Evolutionary conservation across 495 filamentous ascomycete genomes (phyloP).

Genomic region (Penicillium lividum): DNA sequence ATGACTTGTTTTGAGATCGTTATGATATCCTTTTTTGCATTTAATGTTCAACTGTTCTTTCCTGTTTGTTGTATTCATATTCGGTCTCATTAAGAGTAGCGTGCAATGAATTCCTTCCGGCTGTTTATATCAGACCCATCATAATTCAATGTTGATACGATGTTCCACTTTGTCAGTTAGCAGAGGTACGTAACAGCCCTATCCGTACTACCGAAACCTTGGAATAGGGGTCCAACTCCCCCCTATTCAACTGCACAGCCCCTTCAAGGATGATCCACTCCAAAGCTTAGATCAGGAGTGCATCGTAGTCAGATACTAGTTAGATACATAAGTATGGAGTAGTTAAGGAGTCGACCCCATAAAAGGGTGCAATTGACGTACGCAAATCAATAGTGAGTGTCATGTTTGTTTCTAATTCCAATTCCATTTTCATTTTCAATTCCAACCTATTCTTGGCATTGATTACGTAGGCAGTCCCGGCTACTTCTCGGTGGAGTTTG

Average conservation of each 20-base stretch:
- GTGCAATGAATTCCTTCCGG: background rate
- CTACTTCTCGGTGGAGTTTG: background rate
- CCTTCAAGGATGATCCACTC: conserved; percentile 8
- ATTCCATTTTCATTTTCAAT: background rate
- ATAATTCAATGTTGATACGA: no score
- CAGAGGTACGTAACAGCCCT: background rate
- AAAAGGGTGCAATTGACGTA: background rate
- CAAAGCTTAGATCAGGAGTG: conserved; percentile 2
- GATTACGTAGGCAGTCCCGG: background rate
- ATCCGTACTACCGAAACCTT: background rate
- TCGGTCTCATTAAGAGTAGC: background rate
- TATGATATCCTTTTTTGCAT: conserved; percentile 23
- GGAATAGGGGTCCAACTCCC: background rate
- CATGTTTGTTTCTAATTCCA: no score
- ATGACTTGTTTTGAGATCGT: conserved; percentile 8
- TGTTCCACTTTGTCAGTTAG: no score
- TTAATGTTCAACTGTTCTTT: background rate
- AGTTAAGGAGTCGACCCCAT: background rate
- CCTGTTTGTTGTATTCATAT: background rate
- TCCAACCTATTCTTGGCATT: background rate
- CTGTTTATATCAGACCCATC: background rate
- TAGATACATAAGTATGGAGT: background rate
- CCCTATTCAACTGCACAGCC: conserved; percentile 8
- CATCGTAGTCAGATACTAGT: no score
- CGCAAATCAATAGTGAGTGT: background rate